Evolutionary conservation across 148 eudicot genomes (phyloP).

Genomic region (Salicornia ramosissima): DNA sequence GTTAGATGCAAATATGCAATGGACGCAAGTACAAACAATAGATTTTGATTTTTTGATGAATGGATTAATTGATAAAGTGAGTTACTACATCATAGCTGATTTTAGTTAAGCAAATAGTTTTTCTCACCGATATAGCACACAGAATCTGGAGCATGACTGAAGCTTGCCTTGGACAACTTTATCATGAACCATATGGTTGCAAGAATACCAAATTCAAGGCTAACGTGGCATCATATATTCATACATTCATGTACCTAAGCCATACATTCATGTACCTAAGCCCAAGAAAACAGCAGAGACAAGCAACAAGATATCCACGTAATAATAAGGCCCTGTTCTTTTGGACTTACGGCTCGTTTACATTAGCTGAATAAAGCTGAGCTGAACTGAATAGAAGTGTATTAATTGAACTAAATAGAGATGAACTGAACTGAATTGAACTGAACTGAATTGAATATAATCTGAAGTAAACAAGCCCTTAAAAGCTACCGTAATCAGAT

Average conservation of each 20-base stretch:
- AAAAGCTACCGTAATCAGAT: too few relatives aligned
- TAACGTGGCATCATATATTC: too few relatives aligned
- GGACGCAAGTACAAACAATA: not conserved
- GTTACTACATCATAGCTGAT: not conserved
- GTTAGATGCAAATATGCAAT: not conserved
- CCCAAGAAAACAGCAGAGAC: not conserved
- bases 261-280: not conserved
- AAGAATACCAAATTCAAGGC: too few relatives aligned
- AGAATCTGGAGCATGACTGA: not conserved
- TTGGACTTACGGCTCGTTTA: too few relatives aligned
- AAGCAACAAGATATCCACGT: not conserved
- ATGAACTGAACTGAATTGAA: too few relatives aligned
- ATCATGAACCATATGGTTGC: not conserved
- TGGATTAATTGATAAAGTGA: not conserved
- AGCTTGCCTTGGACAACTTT: not conserved
- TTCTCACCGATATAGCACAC: not conserved
- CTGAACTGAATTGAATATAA: too few relatives aligned
- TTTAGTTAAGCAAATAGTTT: not conserved
- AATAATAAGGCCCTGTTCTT: not conserved
- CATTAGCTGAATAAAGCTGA: too few relatives aligned
- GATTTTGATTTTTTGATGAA: too few relatives aligned
- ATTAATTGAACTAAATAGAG: too few relatives aligned
- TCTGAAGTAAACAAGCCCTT: too few relatives aligned
- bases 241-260: too few relatives aligned
- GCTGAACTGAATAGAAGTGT: too few relatives aligned